phyloP scores from a whole-genome alignment of 2,329 filamentous ascomycete genomes.

The Chaetomium sp. region DNA sequence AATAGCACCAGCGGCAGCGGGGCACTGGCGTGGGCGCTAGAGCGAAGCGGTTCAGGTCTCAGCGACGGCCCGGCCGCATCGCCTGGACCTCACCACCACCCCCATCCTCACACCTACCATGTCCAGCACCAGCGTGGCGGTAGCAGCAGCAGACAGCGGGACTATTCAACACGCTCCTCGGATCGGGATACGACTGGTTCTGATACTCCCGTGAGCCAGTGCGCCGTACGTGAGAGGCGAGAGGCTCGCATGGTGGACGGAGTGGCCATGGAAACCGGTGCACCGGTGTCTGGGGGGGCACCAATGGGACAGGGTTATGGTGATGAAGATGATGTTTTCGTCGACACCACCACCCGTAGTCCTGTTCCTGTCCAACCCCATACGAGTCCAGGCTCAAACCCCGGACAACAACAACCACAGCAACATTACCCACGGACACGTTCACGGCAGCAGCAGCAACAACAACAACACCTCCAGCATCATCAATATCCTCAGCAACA shows the following conservation, averaged over 20 bases:
- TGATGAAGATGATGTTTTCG: conserved; percentile 47
- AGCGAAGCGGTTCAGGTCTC: conserved; percentile 46
- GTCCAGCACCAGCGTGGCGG: not conserved
- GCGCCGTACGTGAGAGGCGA: conserved; percentile 44
- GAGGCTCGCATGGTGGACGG: conserved; percentile 64
- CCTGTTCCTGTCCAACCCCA: conserved; percentile 42
- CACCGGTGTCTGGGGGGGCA: conserved; percentile 26
- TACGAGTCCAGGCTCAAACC: not conserved
- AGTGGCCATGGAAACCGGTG: conserved; percentile 48
- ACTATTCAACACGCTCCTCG: conserved; percentile 22
- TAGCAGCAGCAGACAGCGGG: not conserved
- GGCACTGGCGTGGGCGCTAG: conserved; percentile 34
- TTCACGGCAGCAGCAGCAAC: not conserved
- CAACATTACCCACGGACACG: not conserved
- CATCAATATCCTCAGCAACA: not conserved
- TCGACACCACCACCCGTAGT: conserved; percentile 58
- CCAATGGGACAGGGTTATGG: conserved; percentile 38
- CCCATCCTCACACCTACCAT: too few species aligned
- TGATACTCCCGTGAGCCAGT: conserved; percentile 40
- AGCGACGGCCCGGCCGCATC: conserved; percentile 36
- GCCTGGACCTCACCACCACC: conserved; percentile 17
- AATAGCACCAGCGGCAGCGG: conserved; percentile 23
- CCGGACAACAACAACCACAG: conserved; percentile 6
- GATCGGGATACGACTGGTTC: conserved; percentile 21
- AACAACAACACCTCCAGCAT: not conserved